These are phyloP conservation scores for Hamamelis virginiana DNA, from an alignment of 164 flowering plant species.

Conservation along the genomic window DNA sequence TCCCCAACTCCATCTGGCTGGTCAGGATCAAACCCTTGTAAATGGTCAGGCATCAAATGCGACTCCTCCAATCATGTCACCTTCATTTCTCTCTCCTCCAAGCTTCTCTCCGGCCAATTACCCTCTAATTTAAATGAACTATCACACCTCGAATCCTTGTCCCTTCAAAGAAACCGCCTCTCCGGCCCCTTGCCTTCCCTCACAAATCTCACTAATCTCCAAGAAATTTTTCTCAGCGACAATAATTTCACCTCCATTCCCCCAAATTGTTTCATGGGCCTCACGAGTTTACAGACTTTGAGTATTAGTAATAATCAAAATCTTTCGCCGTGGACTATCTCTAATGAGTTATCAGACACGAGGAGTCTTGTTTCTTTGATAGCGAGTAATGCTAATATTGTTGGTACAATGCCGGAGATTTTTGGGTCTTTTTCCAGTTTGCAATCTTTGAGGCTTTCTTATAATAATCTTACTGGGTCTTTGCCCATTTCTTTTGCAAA, in stretches of 20 bases:
- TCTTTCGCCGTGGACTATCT: conserved; percentile 39
- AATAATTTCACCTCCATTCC: conserved; percentile 21
- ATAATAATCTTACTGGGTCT: conserved; percentile 49
- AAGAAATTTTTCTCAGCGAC: conserved; percentile 4
- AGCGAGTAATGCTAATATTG: conserved; percentile 27
- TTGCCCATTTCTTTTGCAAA: conserved; percentile 34
- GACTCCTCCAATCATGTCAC: conserved; percentile 21
- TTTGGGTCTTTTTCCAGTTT: conserved; percentile 31
- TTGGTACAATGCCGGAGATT: conserved; percentile 42
- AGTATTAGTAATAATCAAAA: conserved; percentile 27
- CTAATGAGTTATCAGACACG: conserved; percentile 25
- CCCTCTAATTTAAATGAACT: conserved; percentile 34
- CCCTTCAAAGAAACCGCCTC: conserved; percentile 18
- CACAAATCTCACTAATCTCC: conserved; percentile 11
- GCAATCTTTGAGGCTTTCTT: conserved; percentile 37
- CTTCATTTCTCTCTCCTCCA: conserved; percentile 26
- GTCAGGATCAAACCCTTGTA: conserved; percentile 30
- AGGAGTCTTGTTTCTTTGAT: conserved; percentile 21
- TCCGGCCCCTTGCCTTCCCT: conserved; percentile 18
- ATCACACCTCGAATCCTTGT: conserved; percentile 13
- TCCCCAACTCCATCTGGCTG: conserved; percentile 29
- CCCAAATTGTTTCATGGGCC: conserved; percentile 7
- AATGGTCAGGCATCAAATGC: conserved; percentile 36
- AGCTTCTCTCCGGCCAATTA: conserved; percentile 30
- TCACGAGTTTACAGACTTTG: conserved; percentile 17